These are phyloP conservation scores for Dorcoceras hygrometricum DNA, from an alignment of 257 asterid species.

Conservation along the genomic window DNA sequence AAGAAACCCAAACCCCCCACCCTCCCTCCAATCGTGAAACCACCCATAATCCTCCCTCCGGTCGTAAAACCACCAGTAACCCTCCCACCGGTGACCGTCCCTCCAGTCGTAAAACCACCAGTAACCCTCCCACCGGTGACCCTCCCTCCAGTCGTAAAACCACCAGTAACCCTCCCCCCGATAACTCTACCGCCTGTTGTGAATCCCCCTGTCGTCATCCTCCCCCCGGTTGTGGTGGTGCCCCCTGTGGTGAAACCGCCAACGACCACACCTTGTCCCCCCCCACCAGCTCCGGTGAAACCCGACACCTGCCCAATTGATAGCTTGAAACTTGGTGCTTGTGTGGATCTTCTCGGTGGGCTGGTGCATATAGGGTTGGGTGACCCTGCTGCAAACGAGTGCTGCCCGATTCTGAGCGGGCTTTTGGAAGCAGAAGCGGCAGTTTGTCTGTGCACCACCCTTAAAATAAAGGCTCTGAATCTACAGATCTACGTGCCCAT, in stretches of 20 bases:
- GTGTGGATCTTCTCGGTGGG: slow-evolving; percentile 85
- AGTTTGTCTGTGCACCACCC: slow-evolving; percentile 71
- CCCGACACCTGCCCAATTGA: slow-evolving; percentile 60
- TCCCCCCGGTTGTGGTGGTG: background rate
- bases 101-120: slow-evolving; percentile 20
- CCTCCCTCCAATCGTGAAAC: slow-evolving; percentile 16
- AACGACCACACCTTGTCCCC: slow-evolving; percentile 22
- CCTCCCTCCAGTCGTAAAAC: slow-evolving; percentile 8
- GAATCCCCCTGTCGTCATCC: background rate
- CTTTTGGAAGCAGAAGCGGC: slow-evolving; percentile 74
- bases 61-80: slow-evolving; percentile 19
- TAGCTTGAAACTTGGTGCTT: slow-evolving; percentile 70
- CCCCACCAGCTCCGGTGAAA: slow-evolving; percentile 19
- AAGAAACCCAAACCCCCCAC: background rate
- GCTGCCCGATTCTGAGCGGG: slow-evolving; percentile 74
- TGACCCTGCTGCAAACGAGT: slow-evolving; percentile 62
- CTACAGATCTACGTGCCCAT: slow-evolving; percentile 57
- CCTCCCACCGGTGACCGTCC: background rate
- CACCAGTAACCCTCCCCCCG: slow-evolving; percentile 21
- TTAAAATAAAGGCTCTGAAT: slow-evolving; percentile 60
- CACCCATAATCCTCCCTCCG: slow-evolving; percentile 22
- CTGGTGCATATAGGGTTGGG: slow-evolving; percentile 66
- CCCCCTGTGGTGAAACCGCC: slow-evolving; percentile 35
- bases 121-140: background rate
- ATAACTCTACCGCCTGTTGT: slow-evolving; percentile 17